Evolutionary conservation across 2,329 filamentous ascomycete species (phyloP), one percentile per base, ranked within the genome.

Genomic region (Hypocrella siamensis): DNA sequence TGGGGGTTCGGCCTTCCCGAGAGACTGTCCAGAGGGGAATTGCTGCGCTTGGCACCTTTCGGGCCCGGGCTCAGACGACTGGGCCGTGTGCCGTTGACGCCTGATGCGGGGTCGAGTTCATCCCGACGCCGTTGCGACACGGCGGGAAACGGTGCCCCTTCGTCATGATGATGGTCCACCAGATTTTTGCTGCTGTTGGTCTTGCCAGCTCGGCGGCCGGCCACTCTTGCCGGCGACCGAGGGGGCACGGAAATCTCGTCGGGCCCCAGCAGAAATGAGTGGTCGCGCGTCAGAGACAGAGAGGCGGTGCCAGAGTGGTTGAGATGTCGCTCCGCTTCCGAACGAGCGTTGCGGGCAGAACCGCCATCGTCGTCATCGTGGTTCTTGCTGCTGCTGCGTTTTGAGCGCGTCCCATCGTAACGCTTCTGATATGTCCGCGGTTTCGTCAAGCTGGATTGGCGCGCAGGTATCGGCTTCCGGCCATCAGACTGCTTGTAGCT

Each of bases 81-180:
- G 0, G 68, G 67, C 24, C 55, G 55, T 31, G 60, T 62, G 29
- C 61, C 53, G 24, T 56, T 52, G 18, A 44, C 48, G 10, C 56
- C 53, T n/a, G 68, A n/a, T n/a, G n/a, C 65, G 1, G 53, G 47
- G 39, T 61, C 67, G n/a, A 57, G 50, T 43, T 65, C 50, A 39
- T 60, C 66, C 46, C 65, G 58, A 17, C 64, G 58, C 12, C 73
- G 65, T 38, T 79, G 78, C 12, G 74, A 65, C 6, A 84, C 65
- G 1, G 75, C 65, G 0, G 79, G 79, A 14, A 72, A 79, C 2
- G 79, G 79, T 0, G 79, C 79, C 11, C 73, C 74, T 14, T 81
- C 75, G 16, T 79, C 70, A 3, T 58, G 46, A 8, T 58, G 46
- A 8, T 56, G 48, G 14, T 58, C 52, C 7, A 53, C 46, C n/a